Conservation (phyloP, 768 basidiomycete species). For the Hortiboletus campestris region DNA sequence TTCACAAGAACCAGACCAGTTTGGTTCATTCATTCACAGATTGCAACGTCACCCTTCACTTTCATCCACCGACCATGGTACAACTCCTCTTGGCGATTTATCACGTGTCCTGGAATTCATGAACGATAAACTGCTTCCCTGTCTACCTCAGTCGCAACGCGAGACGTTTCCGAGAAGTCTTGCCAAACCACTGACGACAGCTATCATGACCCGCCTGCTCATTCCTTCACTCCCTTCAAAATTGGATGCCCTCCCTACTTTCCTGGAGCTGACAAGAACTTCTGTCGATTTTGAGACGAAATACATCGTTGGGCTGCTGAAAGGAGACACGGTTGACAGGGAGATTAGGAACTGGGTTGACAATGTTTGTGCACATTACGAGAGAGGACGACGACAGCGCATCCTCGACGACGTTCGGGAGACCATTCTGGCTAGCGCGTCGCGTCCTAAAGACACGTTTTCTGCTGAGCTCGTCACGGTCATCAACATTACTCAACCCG, state of each 20-base stretch:
- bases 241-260: conserved; percentile 56
- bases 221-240: conserved; percentile 68
- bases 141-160: conserved; percentile 48
- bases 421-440: conserved; percentile 43
- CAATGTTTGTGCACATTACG: conserved; percentile 71
- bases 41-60: conserved; percentile 49
- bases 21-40: conserved; percentile 39
- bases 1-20: conserved; percentile 33
- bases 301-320: conserved; percentile 49
- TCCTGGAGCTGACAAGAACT: conserved; percentile 53
- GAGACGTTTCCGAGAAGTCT: conserved; percentile 54
- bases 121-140: conserved; percentile 51
- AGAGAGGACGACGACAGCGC: conserved; percentile 64
- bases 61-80: conserved; percentile 39
- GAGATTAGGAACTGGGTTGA: conserved; percentile 69
- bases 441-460: conserved; percentile 24
- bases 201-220: conserved; percentile 65
- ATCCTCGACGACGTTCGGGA: conserved; percentile 63
- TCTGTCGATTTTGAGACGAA: conserved; percentile 67
- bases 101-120: conserved; percentile 63
- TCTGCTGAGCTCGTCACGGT: conserved; percentile 19
- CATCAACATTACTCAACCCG: neutral
- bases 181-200: conserved; percentile 55
- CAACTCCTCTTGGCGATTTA: conserved; percentile 50
- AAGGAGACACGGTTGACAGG: conserved; percentile 45